A percentile compares a stretch with the other conserved stretches of the same genome.
Evolutionary conservation across 1,284 basidiomycete species (phyloP).

Genomic region (Melampsora americana): DNA sequence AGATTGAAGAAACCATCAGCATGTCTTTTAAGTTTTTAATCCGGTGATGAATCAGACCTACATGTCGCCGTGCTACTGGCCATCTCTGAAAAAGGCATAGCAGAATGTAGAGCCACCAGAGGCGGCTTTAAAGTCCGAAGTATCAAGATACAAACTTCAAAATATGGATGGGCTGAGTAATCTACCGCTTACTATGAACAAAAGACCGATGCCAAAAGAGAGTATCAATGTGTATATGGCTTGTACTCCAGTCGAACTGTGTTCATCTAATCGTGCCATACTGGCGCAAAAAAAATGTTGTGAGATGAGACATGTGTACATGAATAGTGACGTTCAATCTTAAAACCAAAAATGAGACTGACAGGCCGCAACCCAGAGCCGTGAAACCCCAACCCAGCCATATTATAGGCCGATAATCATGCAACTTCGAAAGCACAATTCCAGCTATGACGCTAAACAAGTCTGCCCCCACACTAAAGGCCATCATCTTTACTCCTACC

Average conservation of each 20-base stretch:
- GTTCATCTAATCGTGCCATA: background rate
- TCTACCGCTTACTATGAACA: background rate
- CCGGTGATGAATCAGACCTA: background rate
- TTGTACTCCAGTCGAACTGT: background rate
- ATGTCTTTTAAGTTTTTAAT: background rate
- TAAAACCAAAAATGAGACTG: background rate
- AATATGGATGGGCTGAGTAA: no score
- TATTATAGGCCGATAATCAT: slow-evolving; percentile 65
- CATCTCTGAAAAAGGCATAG: background rate
- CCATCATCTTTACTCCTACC: slow-evolving; percentile 70
- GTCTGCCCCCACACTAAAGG: slow-evolving; percentile 67
- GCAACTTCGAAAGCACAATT: slow-evolving; percentile 62
- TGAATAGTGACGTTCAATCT: no score
- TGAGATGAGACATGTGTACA: no score
- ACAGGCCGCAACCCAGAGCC: slow-evolving; percentile 1
- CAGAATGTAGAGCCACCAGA: background rate
- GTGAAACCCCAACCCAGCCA: slow-evolving; percentile 55
- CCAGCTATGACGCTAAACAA: slow-evolving; percentile 64
- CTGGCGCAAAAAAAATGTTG: no score
- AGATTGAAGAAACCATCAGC: no score
- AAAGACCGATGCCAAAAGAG: background rate
- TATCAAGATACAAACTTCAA: no score
- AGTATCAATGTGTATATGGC: background rate
- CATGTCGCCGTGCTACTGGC: background rate
- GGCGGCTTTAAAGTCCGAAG: background rate